These are phyloP conservation scores for Lipomyces anomalus DNA, from an alignment of 805 yeast species.

Conservation along the genomic window DNA sequence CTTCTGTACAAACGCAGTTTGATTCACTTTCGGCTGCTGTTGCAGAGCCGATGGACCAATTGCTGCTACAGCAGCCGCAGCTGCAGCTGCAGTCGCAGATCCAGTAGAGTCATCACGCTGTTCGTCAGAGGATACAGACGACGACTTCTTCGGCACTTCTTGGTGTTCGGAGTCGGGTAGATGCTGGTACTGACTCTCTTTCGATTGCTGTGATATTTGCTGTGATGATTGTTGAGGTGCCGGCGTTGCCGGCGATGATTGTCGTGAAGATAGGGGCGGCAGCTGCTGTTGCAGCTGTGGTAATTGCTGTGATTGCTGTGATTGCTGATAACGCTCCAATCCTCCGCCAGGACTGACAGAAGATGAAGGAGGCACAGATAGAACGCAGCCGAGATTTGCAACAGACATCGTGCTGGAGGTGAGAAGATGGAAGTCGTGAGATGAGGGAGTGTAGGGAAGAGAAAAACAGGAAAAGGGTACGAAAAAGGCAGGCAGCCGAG, in stretches of 20 bases:
- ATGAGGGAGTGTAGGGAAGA: not conserved
- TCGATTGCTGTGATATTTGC: not conserved
- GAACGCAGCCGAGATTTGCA: not conserved
- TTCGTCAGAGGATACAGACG: not conserved
- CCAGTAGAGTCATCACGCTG: constrained; percentile 2
- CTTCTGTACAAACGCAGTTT: constrained; percentile 77
- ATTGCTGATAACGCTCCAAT: not conserved
- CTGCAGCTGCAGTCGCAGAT: not conserved
- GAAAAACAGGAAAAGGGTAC: not conserved
- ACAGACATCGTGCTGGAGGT: not conserved
- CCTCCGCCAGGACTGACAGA: not conserved
- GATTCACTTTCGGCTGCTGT: constrained; percentile 34
- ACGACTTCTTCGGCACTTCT: constrained; percentile 1
- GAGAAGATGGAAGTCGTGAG: constrained; percentile 1
- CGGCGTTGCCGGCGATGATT: no score
- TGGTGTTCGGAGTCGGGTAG: not conserved
- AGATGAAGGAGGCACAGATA: no score
- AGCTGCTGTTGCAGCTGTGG: not conserved
- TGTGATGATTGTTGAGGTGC: not conserved
- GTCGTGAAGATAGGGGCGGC: constrained; percentile 4
- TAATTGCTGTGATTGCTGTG: not conserved
- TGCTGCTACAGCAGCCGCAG: not conserved
- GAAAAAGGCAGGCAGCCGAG: not conserved
- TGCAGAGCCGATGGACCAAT: not conserved
- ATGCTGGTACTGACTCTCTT: no score